These are phyloP conservation scores for Hyparrhenia diplandra DNA, from an alignment of 176 grass and related monocot genomes.

Conservation along the genomic window DNA sequence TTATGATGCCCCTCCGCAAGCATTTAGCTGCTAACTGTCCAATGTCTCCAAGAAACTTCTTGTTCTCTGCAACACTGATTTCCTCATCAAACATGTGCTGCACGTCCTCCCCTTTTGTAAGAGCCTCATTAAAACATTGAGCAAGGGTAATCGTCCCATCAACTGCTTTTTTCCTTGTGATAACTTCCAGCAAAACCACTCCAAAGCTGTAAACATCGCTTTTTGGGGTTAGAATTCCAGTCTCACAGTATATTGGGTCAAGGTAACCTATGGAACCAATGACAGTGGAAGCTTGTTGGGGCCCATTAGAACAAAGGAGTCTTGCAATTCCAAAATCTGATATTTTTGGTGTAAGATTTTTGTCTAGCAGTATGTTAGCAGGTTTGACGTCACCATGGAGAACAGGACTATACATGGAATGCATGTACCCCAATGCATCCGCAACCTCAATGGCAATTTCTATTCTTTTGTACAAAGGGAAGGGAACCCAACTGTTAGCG, in stretches of 20 bases:
- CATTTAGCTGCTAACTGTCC: background rate
- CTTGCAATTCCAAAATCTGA: constrained; percentile 16
- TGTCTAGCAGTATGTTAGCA: background rate
- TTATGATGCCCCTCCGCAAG: background rate
- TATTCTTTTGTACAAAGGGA: background rate
- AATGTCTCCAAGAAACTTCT: background rate
- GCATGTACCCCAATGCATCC: background rate
- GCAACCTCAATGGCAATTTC: background rate
- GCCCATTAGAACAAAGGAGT: background rate
- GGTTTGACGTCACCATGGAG: constrained; percentile 5
- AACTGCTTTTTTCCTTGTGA: background rate
- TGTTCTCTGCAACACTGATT: background rate
- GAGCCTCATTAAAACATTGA: background rate
- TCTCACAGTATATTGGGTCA: background rate
- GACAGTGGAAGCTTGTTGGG: background rate
- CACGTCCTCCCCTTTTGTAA: background rate
- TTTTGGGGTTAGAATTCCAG: background rate
- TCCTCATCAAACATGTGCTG: background rate
- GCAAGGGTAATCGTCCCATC: background rate
- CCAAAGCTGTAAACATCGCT: background rate
- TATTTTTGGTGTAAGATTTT: background rate
- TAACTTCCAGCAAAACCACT: background rate
- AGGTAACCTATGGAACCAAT: background rate
- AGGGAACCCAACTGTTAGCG: background rate
- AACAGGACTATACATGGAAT: background rate